Conservation (phyloP, 2,329 filamentous ascomycete species). For the Chaetomiaceae sp. region DNA sequence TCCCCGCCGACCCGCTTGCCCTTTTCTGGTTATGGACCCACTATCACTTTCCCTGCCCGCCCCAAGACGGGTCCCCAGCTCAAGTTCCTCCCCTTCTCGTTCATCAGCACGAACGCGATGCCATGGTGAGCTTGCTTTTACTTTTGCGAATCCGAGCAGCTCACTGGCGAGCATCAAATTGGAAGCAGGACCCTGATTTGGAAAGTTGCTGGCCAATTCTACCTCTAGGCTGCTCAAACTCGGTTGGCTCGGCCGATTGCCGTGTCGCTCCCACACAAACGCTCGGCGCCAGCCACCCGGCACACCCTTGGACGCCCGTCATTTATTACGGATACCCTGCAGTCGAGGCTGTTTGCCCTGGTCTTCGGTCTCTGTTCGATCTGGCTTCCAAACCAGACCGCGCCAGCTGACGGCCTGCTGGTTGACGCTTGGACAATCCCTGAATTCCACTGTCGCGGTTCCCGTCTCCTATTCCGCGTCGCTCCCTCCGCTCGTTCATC, state of each 20-base stretch:
- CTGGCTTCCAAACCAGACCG: slow-evolving; percentile 7
- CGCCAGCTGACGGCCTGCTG: not conserved
- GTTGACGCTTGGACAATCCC: slow-evolving; percentile 14
- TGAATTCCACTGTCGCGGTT: not conserved
- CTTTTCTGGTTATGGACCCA: not conserved
- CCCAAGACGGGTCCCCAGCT: not conserved
- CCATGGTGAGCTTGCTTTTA: not conserved
- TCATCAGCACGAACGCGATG: not conserved
- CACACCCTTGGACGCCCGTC: slow-evolving; percentile 2
- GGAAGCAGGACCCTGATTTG: no score
- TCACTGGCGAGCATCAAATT: no score
- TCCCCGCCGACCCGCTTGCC: slow-evolving; percentile 4
- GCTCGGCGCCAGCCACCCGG: slow-evolving; percentile 17
- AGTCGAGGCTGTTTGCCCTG: slow-evolving; percentile 5
- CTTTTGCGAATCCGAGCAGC: no score
- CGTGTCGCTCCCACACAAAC: slow-evolving; percentile 18
- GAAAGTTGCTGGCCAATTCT: not conserved
- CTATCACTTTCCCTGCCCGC: not conserved
- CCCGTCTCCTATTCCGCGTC: not conserved
- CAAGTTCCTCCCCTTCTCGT: not conserved
- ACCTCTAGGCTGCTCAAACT: not conserved
- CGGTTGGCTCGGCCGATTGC: slow-evolving; percentile 11
- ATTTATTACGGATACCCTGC: slow-evolving; percentile 3
- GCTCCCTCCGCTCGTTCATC: not conserved
- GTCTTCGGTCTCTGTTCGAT: slow-evolving; percentile 13